Base-by-base conservation (phyloP, 371 early-diverging fungal species). In the Mucor piriformis region DNA sequence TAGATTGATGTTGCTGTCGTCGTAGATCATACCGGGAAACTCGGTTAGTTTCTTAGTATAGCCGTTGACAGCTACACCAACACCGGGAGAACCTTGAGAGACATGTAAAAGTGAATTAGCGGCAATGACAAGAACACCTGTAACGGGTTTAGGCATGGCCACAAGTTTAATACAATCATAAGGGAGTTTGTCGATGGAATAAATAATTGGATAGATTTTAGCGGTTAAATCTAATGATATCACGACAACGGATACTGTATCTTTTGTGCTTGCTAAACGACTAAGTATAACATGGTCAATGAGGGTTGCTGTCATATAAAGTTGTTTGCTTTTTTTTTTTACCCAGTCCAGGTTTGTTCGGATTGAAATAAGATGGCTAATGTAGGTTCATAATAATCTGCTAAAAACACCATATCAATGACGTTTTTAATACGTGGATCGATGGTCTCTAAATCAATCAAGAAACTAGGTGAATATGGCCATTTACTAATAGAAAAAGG, bases 341-440 rank as follows among this genome's bases (percentile, higher is more conserved):
- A 92, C 92, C 95, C 96, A 7, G 95, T 86, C 94, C 95, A 95
- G 18, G 94, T 92, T 44, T 86, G 74, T 47, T 80, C 65, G 13
- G 89, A 77, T 66, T 95, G 92, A 71, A 91, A 96, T 54, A 99
- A 77, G 55, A 97, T 88, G 4, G 96, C 97, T 18, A 99, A 79
- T 1, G 96, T 96, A 3, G 99, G 98, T 70, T 95, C 94, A 59
- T 91, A 86, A 63, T 93, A 97, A 51, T 91, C 96, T 47, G 89
- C 73, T 48, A 99, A 77, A 63, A 99, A 99, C 1, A 79, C 84
- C 81, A 95, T 86, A 64, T 97, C 97, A 43, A 93, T 85, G 0
- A 97, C 85, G 61, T 92, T 89, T 52, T 85, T 83, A 46, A 97
- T 84, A 44, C 83, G 79, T n/a, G 75, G 64, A 55, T 88, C 90